Evolutionary conservation across 352 stramenopile genomes (phyloP).

Genomic region (Globisporangium sylvaticum): DNA sequence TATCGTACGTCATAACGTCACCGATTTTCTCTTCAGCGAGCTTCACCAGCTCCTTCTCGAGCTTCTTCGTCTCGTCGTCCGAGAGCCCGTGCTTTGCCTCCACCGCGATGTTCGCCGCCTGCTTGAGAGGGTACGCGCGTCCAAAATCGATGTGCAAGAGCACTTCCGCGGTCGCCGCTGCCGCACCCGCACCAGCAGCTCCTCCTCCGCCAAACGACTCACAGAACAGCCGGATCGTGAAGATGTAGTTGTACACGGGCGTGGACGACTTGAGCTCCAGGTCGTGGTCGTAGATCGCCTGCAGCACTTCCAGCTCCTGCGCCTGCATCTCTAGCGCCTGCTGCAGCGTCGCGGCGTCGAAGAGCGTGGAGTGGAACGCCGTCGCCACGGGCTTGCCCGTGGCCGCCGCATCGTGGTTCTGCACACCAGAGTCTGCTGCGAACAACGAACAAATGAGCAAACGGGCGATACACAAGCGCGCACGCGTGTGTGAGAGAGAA

Average conservation of each 20-base stretch:
- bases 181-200: slow-evolving; percentile 9
- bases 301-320: slow-evolving; percentile 79
- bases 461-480: not conserved
- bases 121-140: slow-evolving; percentile 57
- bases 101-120: slow-evolving; percentile 64
- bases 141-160: slow-evolving; percentile 73
- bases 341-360: slow-evolving; percentile 38
- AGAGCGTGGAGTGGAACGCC: slow-evolving; percentile 15
- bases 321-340: slow-evolving; percentile 60
- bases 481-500: not conserved
- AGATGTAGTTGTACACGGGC: slow-evolving; percentile 81
- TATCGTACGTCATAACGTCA: slow-evolving; percentile 77
- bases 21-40: slow-evolving; percentile 65
- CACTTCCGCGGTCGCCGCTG: slow-evolving; percentile 51
- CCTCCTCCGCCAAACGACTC: slow-evolving; percentile 26
- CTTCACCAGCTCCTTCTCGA: slow-evolving; percentile 52
- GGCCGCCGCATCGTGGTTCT: not conserved
- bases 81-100: slow-evolving; percentile 70
- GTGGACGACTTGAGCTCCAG: slow-evolving; percentile 65
- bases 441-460: not conserved
- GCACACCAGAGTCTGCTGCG: not conserved
- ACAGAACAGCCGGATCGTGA: slow-evolving; percentile 68
- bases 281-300: slow-evolving; percentile 81
- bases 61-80: slow-evolving; percentile 51
- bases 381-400: slow-evolving; percentile 9